Conservation (phyloP, 164 flowering plant genomes). For the Magnolia changhungtana region DNA sequence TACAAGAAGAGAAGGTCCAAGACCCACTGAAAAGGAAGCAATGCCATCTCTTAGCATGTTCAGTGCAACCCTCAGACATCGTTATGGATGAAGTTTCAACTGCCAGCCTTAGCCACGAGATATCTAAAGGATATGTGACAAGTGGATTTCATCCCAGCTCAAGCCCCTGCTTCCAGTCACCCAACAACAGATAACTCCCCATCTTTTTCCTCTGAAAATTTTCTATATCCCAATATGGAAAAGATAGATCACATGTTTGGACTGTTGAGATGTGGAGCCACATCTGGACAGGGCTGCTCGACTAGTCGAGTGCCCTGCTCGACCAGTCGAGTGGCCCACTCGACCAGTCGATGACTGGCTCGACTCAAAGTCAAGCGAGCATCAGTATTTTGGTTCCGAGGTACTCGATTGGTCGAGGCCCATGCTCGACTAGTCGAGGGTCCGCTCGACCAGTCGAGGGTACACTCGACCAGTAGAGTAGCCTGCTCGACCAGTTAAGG, state of each 20-base stretch:
- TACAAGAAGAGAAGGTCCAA: conserved; percentile 93
- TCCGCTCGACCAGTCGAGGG: too few species aligned
- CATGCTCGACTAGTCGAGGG: too few species aligned
- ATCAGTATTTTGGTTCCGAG: too few species aligned
- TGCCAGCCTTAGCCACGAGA: conserved; percentile 82
- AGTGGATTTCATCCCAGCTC: conserved; percentile 99
- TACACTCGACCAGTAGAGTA: too few species aligned
- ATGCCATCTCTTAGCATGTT: conserved; percentile 86
- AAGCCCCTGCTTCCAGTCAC: conserved; percentile 92
- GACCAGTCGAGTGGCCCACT: too few species aligned
- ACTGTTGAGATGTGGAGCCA: too few species aligned
- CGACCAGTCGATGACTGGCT: too few species aligned
- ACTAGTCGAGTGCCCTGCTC: too few species aligned
- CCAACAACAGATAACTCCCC: conserved; percentile 86
- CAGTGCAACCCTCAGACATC: conserved; percentile 89
- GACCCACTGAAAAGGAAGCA: conserved; percentile 85
- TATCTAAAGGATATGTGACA: conserved; percentile 93
- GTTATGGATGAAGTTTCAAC: conserved; percentile 82
- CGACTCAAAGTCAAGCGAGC: too few species aligned
- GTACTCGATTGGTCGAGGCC: too few species aligned
- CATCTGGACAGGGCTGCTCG: too few species aligned
- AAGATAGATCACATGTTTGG: background rate
- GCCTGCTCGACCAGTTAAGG: too few species aligned
- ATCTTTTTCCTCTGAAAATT: conserved; percentile 63
- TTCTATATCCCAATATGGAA: conserved; percentile 40